Conservation (phyloP, 2,329 filamentous ascomycete species). For the Colletotrichum euphorbiae region DNA sequence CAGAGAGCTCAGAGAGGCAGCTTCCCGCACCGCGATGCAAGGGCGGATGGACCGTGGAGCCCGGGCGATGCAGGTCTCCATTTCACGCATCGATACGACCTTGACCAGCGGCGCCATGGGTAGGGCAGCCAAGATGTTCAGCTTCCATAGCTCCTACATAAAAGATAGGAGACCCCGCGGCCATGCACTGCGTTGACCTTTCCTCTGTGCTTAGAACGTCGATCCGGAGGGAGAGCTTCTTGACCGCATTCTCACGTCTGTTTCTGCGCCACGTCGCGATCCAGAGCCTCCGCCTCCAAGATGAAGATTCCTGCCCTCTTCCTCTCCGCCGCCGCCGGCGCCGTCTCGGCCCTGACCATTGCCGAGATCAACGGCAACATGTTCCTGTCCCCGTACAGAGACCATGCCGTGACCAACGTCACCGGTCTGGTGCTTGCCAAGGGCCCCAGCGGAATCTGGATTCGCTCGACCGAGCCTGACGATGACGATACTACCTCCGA, state of each 20-base stretch:
- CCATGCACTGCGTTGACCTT: conserved; percentile 3
- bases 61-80: conserved; percentile 22
- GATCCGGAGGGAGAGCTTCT: conserved; percentile 23
- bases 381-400: conserved; percentile 71
- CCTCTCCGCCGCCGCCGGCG: conserved; percentile 45
- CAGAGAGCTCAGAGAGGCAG: conserved; percentile 13
- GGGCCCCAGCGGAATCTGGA: conserved; percentile 70
- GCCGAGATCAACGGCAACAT: conserved; percentile 74
- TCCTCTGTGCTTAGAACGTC: conserved; percentile 24
- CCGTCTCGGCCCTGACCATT: conserved; percentile 60
- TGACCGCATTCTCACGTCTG: conserved; percentile 18
- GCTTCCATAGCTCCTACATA: conserved; percentile 17
- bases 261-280: neutral
- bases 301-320: conserved; percentile 49
- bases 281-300: conserved; percentile 26
- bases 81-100: conserved; percentile 6
- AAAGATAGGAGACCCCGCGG: conserved; percentile 3
- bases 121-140: conserved; percentile 18
- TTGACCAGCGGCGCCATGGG: conserved; percentile 6
- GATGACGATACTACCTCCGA: conserved; percentile 69
- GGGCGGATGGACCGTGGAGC: conserved; percentile 31
- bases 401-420: conserved; percentile 67
- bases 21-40: conserved; percentile 26
- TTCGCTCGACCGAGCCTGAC: conserved; percentile 70
- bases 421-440: conserved; percentile 74